Evolutionary conservation across 345 rosid genomes (phyloP), one percentile per base, ranked within the genome.

Genomic region (Eucalyptus tenuipes): DNA sequence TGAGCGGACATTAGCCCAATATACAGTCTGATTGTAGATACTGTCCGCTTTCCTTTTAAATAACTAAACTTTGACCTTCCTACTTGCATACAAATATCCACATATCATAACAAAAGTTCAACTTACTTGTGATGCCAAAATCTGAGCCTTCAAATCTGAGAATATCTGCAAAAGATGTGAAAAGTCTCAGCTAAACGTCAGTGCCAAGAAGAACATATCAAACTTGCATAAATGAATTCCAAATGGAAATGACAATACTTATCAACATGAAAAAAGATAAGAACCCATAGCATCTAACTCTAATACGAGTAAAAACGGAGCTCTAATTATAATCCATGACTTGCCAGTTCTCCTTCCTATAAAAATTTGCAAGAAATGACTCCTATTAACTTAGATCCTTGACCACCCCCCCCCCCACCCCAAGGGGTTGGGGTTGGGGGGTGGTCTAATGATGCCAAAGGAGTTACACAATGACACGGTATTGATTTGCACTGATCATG

Each of bases 71-170:
- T 20, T 22, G 47, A 75, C 84, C 82, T 37, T 75, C 82, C 44
- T 37, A 68, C 82, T 44, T 75, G 49, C 27, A 71, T 48, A 37
- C 64, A 79, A 50, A 49, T 49, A 33, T 53, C 71, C 42, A 24
- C 20, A 53, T 10, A 53, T 33, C 22, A 47, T 49, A 53, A 80
- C 25, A 71, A 18, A 33, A 71, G 12, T 75, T 75, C 42, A 81
- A 80, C 90, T 93, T 90, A 96, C 99, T 95, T 98, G 99, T 87
- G 99, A 95, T 80, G 95, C 93, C 92, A 98, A 93, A 92, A 98
- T 98, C 90, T 94, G 97, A 91, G 97, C 95, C 93, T 95, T 98
- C 92, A 98, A 89, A 92, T 96, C 98, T 52, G 99, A 89, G 90
- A 95, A 97, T 86, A 95, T 92, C 99, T 98, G 98, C 95, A 90